Percentiles rank a stretch among this genome's conserved stretches.
These are phyloP conservation scores for Colletotrichum sp. DNA, from an alignment of 2,329 filamentous ascomycete genomes.

Conservation along the genomic window DNA sequence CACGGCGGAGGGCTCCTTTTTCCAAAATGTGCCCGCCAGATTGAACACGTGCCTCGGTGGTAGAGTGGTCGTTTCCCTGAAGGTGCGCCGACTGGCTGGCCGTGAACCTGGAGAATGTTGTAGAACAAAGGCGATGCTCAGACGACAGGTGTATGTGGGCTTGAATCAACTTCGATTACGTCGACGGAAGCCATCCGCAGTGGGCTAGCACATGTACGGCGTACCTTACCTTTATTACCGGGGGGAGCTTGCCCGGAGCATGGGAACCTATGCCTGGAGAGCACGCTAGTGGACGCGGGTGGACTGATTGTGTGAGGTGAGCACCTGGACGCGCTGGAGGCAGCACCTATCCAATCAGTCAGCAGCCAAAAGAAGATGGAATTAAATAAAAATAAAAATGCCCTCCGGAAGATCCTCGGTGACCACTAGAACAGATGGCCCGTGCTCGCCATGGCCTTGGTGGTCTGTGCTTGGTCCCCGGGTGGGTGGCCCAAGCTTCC, in stretches of 20 bases:
- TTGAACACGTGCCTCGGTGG: slow-evolving; percentile 28
- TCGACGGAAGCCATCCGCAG: background rate
- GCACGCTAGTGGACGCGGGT: background rate
- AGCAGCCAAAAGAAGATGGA: background rate
- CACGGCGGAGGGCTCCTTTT: slow-evolving; percentile 40
- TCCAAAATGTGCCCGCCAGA: slow-evolving; percentile 58
- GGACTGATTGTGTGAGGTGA: background rate
- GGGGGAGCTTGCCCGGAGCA: background rate
- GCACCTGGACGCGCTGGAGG: background rate
- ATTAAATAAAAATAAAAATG: background rate
- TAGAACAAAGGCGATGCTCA: background rate
- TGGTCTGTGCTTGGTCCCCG: background rate
- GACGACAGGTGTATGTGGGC: background rate
- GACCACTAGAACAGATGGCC: background rate
- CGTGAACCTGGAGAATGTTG: background rate
- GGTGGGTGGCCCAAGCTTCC: background rate
- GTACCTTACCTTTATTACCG: background rate
- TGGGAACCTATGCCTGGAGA: background rate
- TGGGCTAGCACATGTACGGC: background rate
- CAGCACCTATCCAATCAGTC: background rate
- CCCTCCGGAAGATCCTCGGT: slow-evolving; percentile 1
- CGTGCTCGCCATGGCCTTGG: background rate
- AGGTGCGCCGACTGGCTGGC: background rate
- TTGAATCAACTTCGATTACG: background rate
- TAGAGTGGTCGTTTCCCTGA: background rate